These are phyloP conservation scores for Tuber microsphaerosporum DNA, from an alignment of 495 filamentous ascomycete species.

Conservation along the genomic window DNA sequence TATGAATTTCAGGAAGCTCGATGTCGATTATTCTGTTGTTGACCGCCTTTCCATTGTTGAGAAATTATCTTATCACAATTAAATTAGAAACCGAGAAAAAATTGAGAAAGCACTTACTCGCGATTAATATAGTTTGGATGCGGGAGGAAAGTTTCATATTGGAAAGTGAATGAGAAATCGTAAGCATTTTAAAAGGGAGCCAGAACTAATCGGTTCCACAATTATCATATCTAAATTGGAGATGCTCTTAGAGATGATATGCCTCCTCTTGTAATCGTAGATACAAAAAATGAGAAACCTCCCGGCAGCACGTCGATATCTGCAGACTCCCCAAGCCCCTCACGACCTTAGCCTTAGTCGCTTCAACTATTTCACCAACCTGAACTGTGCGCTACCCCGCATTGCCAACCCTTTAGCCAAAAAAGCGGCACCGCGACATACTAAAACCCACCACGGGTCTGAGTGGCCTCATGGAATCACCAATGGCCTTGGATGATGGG, in stretches of 20 bases:
- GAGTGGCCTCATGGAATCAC: background rate
- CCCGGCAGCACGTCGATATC: background rate
- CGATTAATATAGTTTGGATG: background rate
- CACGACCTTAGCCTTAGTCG: background rate
- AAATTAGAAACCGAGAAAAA: background rate
- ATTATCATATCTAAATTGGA: background rate
- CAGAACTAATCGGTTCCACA: background rate
- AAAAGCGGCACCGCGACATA: background rate
- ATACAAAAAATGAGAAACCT: background rate
- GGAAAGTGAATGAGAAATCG: background rate
- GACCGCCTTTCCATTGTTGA: accelerated
- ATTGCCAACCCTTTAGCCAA: background rate
- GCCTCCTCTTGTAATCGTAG: background rate
- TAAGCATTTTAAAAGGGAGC: background rate
- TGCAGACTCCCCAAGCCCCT: background rate
- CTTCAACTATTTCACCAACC: background rate
- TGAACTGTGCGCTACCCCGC: too few species aligned
- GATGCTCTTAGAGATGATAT: background rate
- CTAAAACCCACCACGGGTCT: background rate
- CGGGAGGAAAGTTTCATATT: background rate
- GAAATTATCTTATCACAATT: background rate
- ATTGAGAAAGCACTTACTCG: background rate
- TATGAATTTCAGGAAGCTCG: background rate
- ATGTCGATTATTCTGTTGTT: background rate
- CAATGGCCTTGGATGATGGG: background rate